Base-by-base conservation (phyloP, 2,329 filamentous ascomycete genomes). In the Fusarium bactridioides region DNA sequence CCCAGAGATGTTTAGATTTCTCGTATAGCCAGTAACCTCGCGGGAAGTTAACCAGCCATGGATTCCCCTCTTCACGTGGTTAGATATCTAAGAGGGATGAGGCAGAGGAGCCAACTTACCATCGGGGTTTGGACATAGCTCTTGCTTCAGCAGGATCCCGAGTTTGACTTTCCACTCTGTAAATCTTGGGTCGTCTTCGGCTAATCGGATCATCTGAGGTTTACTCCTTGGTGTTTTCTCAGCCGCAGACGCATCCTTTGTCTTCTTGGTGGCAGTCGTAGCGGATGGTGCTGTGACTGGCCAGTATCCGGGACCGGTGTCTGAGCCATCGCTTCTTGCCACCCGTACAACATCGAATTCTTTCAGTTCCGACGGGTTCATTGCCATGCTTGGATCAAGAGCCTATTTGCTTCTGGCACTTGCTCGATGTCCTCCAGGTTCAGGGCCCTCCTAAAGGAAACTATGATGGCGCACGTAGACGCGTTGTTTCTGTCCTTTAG, bases 1-100 rank as follows among this genome's bases (percentile, higher is more conserved):
- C 81, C 80, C 84, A 85, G 25, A 86, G 83, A 64, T 86, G 84
- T 64, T 85, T 85, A 8, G 83, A 85, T 54, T 83, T 83, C 73
- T 85, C 81, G 62, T 85, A 85, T 6, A 85, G 77, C 84, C 83
- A 85, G 74, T 85, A 85, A 4, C 83, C 83, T 29, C 79, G 74
- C 19, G 84, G 84, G 29, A 85, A 84, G n/a, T 83, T 78, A 15
- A 85, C 79, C 59, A 83, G 82, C 84, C 84, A 85, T 2, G 83
- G 67, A 48, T 83, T 81, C 27, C 84, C 84, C 62, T 85, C 83
- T 85, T 16, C 11, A 19, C 11, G n/a, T 47, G 21, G 62, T 70
- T 62, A 80, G 64, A 67, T 37, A 29, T 44, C 12, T 43, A n/a
- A 50, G 15, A n/a, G 23, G 33, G 18, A 41, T 25, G 18, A 51